Base-by-base conservation (phyloP, 495 filamentous ascomycete species). In the Platismatia glauca region DNA sequence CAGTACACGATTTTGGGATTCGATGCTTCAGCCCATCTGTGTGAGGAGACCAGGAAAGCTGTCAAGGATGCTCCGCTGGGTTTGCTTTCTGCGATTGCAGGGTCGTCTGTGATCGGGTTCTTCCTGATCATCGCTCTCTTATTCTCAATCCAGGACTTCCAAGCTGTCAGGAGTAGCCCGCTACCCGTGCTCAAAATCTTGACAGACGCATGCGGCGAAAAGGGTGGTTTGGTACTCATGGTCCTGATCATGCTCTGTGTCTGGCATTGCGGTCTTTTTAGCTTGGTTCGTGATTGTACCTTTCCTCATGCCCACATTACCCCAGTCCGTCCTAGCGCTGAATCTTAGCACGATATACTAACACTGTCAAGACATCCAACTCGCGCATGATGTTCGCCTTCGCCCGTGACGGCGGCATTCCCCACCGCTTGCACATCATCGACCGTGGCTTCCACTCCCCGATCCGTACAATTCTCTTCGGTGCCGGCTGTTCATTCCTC, bases 371-470 rank as follows among this genome's bases (percentile, higher is more conserved):
- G 76, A 84, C 81, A 0, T 77, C 73, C 48, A 85, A 85, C 66
- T 80, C 76, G 58, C 72, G 82, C 29, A 85, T 85, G 82, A 85
- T 85, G 82, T 85, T 85, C 63, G 80, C 81, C 7, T 85, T 85
- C 66, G 73, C 79, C 6, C 75, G 82, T 6, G 82, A 84, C 62
- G 75, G 78, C 7, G 82, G 79, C 55, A 63, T 73, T 20, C 75
- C 71, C 2, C 67, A 61, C 13, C 70, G 69, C 13, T 74, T 77
- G 6, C 68, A 74, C 63, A 63, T 70, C 6, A 70, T 77, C 29
- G 66, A 70, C 50, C 62, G 46, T 5, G 69, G 66, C 35, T 68
- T 70, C 55, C 61, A 61, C 60, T 68, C 63, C 4, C 69, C 69
- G 4, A 72, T 85, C 48, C 74, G 76, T 41, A 82, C 84, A 24